A percentile compares a stretch with the other conserved stretches of the same genome.
Evolutionary conservation across 169 alveolate genomes (phyloP).

Genomic region (Amoebophrya sp.): DNA sequence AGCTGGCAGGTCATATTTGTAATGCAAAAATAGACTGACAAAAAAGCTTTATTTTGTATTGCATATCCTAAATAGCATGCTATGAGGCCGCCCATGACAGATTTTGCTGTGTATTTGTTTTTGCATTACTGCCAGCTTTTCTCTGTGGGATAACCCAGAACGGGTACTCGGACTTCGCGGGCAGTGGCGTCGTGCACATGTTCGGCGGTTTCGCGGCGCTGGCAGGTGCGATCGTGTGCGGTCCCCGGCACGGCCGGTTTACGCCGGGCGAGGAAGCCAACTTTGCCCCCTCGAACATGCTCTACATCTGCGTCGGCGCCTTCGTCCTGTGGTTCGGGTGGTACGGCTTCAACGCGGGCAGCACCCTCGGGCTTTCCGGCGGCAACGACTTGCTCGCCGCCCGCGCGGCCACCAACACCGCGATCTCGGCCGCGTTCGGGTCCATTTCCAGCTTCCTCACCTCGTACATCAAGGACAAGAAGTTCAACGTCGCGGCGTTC

Average conservation of each 20-base stretch:
- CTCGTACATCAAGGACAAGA: neutral
- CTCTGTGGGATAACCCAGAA: too few relatives aligned
- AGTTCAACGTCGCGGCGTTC: conserved; percentile 39
- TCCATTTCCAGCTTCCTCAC: conserved; percentile 28
- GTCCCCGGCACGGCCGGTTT: conserved; percentile 29
- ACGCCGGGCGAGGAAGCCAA: neutral
- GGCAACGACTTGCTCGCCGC: neutral
- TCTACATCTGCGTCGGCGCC: conserved; percentile 25
- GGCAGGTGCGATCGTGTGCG: conserved; percentile 28
- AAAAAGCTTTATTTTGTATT: too few relatives aligned
- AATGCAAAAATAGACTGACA: too few relatives aligned
- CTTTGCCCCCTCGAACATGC: neutral
- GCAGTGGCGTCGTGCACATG: conserved; percentile 33
- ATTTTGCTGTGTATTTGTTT: too few relatives aligned
- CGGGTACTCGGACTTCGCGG: conserved; percentile 38
- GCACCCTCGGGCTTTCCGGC: neutral
- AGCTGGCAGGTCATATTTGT: too few relatives aligned
- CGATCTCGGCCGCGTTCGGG: conserved; percentile 41
- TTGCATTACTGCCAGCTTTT: too few relatives aligned
- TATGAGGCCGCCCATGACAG: too few relatives aligned
- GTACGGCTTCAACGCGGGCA: conserved; percentile 37
- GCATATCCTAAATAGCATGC: too few relatives aligned
- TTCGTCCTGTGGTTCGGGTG: conserved; percentile 37
- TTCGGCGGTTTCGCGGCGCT: conserved; percentile 36
- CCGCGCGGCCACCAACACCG: conserved; percentile 43